Base-by-base conservation (phyloP, 2,329 filamentous ascomycete genomes). In the Aspergillus fijiensis region DNA sequence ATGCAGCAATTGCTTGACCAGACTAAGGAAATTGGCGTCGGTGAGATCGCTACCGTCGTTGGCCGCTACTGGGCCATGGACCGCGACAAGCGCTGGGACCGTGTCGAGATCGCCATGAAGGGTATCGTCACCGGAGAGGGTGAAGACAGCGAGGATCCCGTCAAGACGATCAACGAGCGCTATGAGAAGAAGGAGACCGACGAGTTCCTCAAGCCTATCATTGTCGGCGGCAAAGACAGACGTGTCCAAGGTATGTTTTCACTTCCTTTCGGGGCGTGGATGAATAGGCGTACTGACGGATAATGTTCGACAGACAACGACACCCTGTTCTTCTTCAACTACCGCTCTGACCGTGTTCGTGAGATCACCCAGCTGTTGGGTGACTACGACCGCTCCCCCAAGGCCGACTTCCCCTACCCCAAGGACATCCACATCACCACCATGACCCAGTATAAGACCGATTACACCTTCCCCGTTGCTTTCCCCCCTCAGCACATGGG, bases 261-360 rank as follows among this genome's bases (percentile, higher is more conserved):
- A 23, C 3, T 23, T 23, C 45, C 6, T 27, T 25, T n/a, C 25
- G n/a, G 5, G 49, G 3, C 27, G 27, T 29, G 27, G 19, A 31
- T 4, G 39, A 11, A 4, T 29, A 29, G 12, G 5, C 48, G 9
- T 23, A 31, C 42, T 31, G 61, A 55, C 67, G 69, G 60, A 71
- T 65, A 51, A 66, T 62, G 4, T 29, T 51, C 57, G 39, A 25
- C 65, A 92, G 92, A 98, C 74, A 85, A 90, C 67, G 95, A 99
- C 75, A 94, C 92, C 57, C 85, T 98, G 71, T 98, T 98, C 86
- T 98, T 98, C 87, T 99, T 99, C 90, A 99, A 99, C 87, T 99
- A 99, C 85, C 92, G 95, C 73, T 98, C 95, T 60, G 95, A 99
- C 77, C 93, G 95, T 77, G 94, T 94, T 56, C 91, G 95, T 70